Conservation (phyloP, 2,329 filamentous ascomycete genomes). For the Aspergillus chevalieri region DNA sequence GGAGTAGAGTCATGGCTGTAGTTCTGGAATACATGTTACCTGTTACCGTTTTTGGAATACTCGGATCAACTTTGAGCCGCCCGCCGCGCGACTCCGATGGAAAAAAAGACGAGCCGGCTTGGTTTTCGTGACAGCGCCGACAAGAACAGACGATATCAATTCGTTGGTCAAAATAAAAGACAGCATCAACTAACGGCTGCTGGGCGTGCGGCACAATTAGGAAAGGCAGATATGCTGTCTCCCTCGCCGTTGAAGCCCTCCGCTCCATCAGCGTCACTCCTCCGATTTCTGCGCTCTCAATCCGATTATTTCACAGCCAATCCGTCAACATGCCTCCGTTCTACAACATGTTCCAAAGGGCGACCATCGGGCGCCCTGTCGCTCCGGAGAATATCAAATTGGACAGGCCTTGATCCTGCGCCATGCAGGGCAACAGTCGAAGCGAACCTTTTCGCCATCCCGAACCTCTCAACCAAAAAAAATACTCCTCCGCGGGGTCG, state of each 20-base stretch:
- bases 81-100: background rate
- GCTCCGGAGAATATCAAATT: constrained; percentile 16
- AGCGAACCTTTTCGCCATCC: constrained; percentile 24
- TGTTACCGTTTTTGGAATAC: background rate
- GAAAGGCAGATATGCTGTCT: constrained; percentile 32
- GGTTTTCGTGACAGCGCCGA: background rate
- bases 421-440: constrained; percentile 21
- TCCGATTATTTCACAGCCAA: constrained; percentile 54
- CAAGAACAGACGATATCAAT: background rate
- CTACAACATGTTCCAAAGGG: constrained; percentile 9
- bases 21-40: background rate
- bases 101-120: background rate
- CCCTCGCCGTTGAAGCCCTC: constrained; percentile 28
- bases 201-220: constrained; percentile 4
- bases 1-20: too few relatives aligned
- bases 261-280: constrained; percentile 51
- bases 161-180: constrained; percentile 11
- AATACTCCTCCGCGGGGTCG: constrained; percentile 9
- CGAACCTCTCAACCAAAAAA: constrained; percentile 7
- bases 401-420: constrained; percentile 13
- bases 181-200: background rate
- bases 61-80: constrained; percentile 35
- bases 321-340: constrained; percentile 18
- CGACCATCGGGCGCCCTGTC: constrained; percentile 11
- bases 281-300: constrained; percentile 68